Evolutionary conservation across 225 moss, liverwort and hornwort species (phyloP).

Genomic region (Thuidium tamariscinum): DNA sequence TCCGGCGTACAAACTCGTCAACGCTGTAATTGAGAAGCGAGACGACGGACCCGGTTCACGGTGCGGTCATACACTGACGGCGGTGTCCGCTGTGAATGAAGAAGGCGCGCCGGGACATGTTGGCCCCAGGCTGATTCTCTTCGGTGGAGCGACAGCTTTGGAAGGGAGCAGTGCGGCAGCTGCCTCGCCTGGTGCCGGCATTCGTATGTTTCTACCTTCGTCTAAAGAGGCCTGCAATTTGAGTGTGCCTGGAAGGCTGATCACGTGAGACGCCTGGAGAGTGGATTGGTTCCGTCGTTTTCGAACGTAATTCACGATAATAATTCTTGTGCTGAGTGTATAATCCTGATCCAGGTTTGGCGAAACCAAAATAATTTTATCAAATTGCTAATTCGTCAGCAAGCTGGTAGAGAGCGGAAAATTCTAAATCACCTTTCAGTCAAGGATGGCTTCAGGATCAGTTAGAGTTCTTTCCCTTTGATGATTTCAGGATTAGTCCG

Average conservation of each 20-base stretch:
- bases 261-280: not conserved
- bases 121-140: conserved; percentile 74
- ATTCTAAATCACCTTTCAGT: not conserved
- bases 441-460: not conserved
- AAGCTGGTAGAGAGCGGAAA: not conserved
- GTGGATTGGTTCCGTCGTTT: not conserved
- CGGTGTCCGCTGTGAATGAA: conserved; percentile 75
- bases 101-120: conserved; percentile 69
- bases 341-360: not conserved
- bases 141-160: conserved; percentile 84
- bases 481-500: not conserved
- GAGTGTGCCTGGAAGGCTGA: not conserved
- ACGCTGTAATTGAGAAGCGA: conserved; percentile 57
- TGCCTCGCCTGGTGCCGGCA: conserved; percentile 70
- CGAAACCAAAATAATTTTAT: not conserved
- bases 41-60: conserved; percentile 88
- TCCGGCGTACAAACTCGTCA: conserved; percentile 49
- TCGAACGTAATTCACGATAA: not conserved
- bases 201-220: conserved; percentile 37
- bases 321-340: not conserved
- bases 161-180: conserved; percentile 61
- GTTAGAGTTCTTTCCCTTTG: not conserved
- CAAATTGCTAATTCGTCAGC: not conserved
- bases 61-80: conserved; percentile 83
- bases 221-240: not conserved